These are phyloP conservation scores for Melaleuca quinquenervia DNA, from an alignment of 345 rosid species.

Conservation along the genomic window DNA sequence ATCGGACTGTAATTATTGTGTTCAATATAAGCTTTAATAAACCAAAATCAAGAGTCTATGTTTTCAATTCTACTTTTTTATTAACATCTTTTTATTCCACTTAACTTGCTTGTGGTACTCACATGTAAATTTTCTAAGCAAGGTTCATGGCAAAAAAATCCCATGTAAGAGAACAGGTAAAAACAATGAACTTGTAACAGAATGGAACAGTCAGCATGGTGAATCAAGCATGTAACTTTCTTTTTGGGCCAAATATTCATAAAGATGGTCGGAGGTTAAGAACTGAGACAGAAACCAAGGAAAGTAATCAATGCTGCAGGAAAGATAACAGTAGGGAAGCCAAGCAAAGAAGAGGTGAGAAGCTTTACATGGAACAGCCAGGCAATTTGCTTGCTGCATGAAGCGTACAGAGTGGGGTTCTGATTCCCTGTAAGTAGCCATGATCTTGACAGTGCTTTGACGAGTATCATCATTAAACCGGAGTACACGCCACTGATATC, in stretches of 20 bases:
- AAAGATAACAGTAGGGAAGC: not conserved
- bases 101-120: not conserved
- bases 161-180: not conserved
- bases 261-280: not conserved
- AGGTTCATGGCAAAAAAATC: not conserved
- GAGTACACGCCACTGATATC: slow-evolving; percentile 87
- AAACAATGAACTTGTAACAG: not conserved
- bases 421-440: slow-evolving; percentile 53
- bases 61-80: not conserved
- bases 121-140: not conserved
- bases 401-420: slow-evolving; percentile 38
- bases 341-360: not conserved
- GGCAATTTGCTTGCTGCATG: slow-evolving; percentile 79
- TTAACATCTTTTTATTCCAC: not conserved
- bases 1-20: not conserved
- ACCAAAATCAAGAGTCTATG: not conserved
- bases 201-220: not conserved
- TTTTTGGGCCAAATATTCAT: not conserved
- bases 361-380: slow-evolving; percentile 76
- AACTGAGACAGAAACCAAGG: not conserved
- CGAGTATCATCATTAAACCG: slow-evolving; percentile 69
- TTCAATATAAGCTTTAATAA: not conserved
- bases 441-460: slow-evolving; percentile 81
- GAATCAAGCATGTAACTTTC: not conserved
- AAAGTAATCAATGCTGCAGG: not conserved